These are phyloP conservation scores for Cordyceps farinosa DNA, from an alignment of 2,329 filamentous ascomycete species.

Conservation along the genomic window DNA sequence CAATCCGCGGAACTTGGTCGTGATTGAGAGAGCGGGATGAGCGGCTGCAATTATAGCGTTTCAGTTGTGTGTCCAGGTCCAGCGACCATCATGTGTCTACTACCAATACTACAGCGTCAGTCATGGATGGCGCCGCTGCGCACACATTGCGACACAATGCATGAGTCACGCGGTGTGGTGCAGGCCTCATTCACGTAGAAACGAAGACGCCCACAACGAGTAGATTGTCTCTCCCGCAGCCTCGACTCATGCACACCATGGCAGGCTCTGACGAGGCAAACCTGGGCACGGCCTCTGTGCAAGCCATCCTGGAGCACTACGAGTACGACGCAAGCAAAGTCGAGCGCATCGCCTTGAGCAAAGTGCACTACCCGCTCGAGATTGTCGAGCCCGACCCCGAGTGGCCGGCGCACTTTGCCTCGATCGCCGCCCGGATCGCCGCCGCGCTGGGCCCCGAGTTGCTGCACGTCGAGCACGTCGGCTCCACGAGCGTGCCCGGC, in stretches of 20 bases:
- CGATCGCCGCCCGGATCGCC: conserved; percentile 32
- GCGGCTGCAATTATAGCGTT: too few species aligned
- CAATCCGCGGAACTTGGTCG: too few species aligned
- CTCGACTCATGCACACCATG: background rate
- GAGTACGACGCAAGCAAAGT: conserved; percentile 5
- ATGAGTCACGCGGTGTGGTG: too few species aligned
- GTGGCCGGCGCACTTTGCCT: conserved; percentile 35
- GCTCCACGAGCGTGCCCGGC: conserved; percentile 42
- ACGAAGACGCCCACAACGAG: too few species aligned
- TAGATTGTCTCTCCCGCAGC: background rate
- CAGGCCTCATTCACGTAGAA: too few species aligned
- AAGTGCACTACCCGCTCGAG: conserved; percentile 20
- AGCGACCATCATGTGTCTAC: too few species aligned
- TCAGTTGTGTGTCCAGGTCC: too few species aligned
- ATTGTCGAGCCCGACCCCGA: conserved; percentile 36
- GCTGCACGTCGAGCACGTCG: conserved; percentile 43
- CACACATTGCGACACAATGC: too few species aligned
- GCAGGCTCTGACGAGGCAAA: background rate
- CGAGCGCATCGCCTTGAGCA: conserved; percentile 14
- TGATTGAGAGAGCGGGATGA: too few species aligned
- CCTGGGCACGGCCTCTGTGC: background rate
- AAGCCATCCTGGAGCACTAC: conserved; percentile 5
- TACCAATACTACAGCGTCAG: too few species aligned
- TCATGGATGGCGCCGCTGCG: too few species aligned
- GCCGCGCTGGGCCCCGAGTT: conserved; percentile 33